Evolutionary conservation across 2,329 filamentous ascomycete genomes (phyloP).

Genomic region (Aspergillus sp.): DNA sequence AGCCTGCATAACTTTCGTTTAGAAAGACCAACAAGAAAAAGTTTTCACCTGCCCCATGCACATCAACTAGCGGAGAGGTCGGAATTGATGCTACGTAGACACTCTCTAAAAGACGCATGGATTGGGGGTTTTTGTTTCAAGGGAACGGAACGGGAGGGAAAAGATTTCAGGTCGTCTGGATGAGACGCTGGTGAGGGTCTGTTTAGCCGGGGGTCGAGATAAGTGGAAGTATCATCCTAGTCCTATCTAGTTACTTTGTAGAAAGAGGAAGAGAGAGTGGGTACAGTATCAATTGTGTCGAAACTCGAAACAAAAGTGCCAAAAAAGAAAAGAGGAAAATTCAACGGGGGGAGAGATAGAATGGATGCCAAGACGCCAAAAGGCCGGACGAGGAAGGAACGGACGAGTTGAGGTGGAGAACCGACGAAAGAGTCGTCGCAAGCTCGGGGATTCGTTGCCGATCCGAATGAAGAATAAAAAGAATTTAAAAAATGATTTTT

Average conservation of each 20-base stretch:
- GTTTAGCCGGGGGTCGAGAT: background rate
- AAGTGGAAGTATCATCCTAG: too few relatives aligned
- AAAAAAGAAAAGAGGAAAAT: background rate
- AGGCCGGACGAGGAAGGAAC: background rate
- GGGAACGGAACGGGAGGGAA: background rate
- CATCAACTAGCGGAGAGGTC: too few relatives aligned
- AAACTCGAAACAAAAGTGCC: too few relatives aligned
- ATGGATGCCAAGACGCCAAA: constrained; percentile 10
- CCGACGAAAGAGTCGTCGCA: constrained; percentile 15
- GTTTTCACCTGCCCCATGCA: too few relatives aligned
- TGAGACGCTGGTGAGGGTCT: background rate
- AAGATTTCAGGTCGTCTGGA: background rate
- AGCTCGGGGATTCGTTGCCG: constrained; percentile 9
- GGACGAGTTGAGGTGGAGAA: background rate
- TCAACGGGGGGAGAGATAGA: background rate
- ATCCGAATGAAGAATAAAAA: background rate
- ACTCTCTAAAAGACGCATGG: background rate
- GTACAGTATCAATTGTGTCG: too few relatives aligned
- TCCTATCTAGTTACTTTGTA: too few relatives aligned
- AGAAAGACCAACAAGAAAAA: too few relatives aligned
- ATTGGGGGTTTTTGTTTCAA: background rate
- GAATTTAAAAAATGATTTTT: too few relatives aligned
- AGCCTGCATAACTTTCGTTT: too few relatives aligned
- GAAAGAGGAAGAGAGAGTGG: too few relatives aligned
- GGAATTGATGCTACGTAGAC: too few relatives aligned